phyloP scores from a whole-genome alignment of 768 basidiomycete species.

The Hemileccinum impolitum region DNA sequence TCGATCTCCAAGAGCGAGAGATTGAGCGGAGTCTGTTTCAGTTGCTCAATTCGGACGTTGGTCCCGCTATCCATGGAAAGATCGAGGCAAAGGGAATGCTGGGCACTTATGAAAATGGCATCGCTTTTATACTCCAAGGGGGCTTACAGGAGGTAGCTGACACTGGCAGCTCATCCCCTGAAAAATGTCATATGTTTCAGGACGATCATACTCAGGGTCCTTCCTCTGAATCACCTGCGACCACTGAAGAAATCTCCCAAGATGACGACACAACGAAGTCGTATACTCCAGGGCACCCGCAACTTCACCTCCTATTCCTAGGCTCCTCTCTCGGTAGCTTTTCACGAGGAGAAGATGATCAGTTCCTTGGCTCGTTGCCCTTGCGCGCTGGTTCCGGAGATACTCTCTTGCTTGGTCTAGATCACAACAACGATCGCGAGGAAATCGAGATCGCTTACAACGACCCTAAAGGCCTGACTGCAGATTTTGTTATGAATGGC shows the following conservation, averaged over 20 bases:
- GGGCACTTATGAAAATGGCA: conserved; percentile 87
- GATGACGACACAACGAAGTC: conserved; percentile 23
- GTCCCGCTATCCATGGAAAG: conserved; percentile 60
- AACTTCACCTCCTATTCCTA: conserved; percentile 84
- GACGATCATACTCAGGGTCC: too few relatives aligned
- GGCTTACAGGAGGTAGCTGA: conserved; percentile 13
- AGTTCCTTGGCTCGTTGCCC: conserved; percentile 78
- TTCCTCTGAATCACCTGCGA: conserved; percentile 33
- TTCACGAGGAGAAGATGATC: conserved; percentile 56
- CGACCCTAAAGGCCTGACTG: conserved; percentile 70
- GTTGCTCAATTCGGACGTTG: conserved; percentile 62
- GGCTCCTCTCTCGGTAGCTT: conserved; percentile 95
- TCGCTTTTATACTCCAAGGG: conserved; percentile 66
- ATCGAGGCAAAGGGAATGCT: conserved; percentile 81
- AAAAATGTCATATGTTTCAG: too few relatives aligned
- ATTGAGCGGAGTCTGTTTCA: conserved; percentile 73
- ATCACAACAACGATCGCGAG: conserved; percentile 70
- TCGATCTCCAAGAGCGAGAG: conserved; percentile 88
- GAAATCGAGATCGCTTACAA: conserved; percentile 88
- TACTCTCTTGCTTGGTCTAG: conserved; percentile 84
- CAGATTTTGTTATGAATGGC: conserved; percentile 83
- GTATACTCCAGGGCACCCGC: conserved; percentile 50
- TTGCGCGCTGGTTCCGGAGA: conserved; percentile 74
- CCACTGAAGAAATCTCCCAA: not conserved
- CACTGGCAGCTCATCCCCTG: too few relatives aligned